These are phyloP conservation scores for Epichloe brachyelytri DNA, from an alignment of 2,329 filamentous ascomycete genomes.

Conservation along the genomic window DNA sequence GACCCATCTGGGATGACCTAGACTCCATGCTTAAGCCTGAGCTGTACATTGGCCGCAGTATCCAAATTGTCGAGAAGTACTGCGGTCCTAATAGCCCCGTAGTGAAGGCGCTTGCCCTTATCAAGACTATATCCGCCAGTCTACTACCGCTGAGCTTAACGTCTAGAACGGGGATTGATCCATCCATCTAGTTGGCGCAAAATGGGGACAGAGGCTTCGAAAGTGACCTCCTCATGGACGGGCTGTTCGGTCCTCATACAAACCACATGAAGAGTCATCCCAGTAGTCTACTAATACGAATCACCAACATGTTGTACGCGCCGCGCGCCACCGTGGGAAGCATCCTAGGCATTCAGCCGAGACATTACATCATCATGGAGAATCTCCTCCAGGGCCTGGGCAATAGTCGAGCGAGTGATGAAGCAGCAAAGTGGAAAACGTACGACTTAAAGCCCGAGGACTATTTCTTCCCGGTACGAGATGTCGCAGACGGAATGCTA, in stretches of 20 bases:
- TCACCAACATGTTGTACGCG: conserved; percentile 54
- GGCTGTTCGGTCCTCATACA: conserved; percentile 52
- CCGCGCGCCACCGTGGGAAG: conserved; percentile 44
- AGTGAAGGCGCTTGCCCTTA: conserved; percentile 26
- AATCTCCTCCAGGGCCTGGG: conserved; percentile 52
- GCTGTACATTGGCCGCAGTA: conserved; percentile 33
- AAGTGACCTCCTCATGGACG: conserved; percentile 53
- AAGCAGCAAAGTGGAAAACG: conserved; percentile 44
- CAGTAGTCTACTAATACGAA: conserved; percentile 52
- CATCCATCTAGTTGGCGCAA: no score
- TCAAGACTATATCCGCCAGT: conserved; percentile 18
- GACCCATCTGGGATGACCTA: conserved; percentile 54
- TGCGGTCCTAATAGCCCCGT: conserved; percentile 27
- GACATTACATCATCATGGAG: conserved; percentile 68
- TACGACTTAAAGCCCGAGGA: conserved; percentile 63
- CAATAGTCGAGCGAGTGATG: conserved; percentile 24
- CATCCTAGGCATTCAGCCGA: conserved; percentile 46
- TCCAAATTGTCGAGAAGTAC: conserved; percentile 32
- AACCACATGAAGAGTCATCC: conserved; percentile 49
- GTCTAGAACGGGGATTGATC: not conserved
- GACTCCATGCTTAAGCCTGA: conserved; percentile 54
- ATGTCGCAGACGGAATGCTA: no score
- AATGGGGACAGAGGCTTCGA: conserved; percentile 48
- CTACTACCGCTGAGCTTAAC: conserved; percentile 5
- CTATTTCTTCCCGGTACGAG: conserved; percentile 37